Base-by-base conservation (phyloP, 2,329 filamentous ascomycete genomes). In the Chaetomium sp. region DNA sequence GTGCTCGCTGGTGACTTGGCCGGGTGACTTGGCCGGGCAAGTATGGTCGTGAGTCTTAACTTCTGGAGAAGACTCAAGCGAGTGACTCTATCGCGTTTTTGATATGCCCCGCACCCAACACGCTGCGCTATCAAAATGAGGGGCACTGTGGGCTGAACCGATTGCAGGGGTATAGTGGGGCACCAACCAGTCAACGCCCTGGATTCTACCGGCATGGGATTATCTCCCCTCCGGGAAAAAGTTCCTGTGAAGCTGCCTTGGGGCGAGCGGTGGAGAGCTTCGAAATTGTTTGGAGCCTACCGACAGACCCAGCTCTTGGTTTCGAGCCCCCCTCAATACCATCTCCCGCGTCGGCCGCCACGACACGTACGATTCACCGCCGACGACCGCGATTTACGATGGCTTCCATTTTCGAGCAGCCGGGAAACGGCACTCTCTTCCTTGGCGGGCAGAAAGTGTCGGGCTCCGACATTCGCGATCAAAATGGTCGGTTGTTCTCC, bases 391-490 rank as follows among this genome's bases (percentile, higher is more conserved):
- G 6, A 37, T 14, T 50, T 9, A 37, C 55, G 49, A 99, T 99
- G 94, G 86, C 90, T 73, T 89, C 89, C 70, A 91, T 99, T 74
- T 99, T 97, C 70, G 91, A 96, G 77, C 89, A 94, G 76, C 88
- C 91, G 70, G 84, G 91, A 70, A 95, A 95, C 71, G 94, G 95
- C 73, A 96, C 91, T 68, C 82, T 99, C 67, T 99, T 99, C 79
- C 83, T 99, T 61, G 94, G 94, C 66, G 94, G 94, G 71, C 86
- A 90, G 76, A 99, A 99, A 84, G 95, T 97, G 74, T 96, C 89
- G 66, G 94, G 94, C 65, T 80, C 89, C 67, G 94, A 99, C 76
- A 95, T 99, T 72, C 84, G 94, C 71, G 94, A 99, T 71, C 91
- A 97, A 76, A 97, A 96, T 79, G 88, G 88, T 89, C 75, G 49